Evolutionary conservation across 2,329 filamentous ascomycete genomes (phyloP), one percentile per base, ranked within the genome.

Genomic region (Lizonia empirigonia): DNA sequence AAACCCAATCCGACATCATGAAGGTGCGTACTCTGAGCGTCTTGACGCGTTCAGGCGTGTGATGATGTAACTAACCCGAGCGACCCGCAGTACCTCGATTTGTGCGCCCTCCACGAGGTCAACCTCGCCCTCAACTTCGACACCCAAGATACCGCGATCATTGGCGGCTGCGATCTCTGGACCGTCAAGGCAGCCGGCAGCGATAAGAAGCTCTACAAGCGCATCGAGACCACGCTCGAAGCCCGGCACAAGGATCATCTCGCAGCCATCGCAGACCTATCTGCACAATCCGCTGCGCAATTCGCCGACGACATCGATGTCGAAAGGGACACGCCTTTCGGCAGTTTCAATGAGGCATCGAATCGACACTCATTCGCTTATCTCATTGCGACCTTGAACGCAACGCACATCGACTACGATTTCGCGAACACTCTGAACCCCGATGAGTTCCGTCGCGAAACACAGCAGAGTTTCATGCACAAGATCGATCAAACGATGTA

Each of bases 141-240:
- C 67, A 97, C 93, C 1, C 85, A 89, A 42, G 93, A 97, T 72
- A 92, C 91, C 70, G 90, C 93, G 63, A 89, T 99, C 54, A 88
- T 91, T 22, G 94, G 94, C 64, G 90, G 90, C 59, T 97, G 93
- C 80, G 94, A 99, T 74, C 82, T 97, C 15, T 99, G 97, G 80
- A 97, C 93, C 8, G 97, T 92, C 20, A 99, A 99, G 76, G 92
- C 94, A 23, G 91, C 93, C 47, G 91, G 92, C 36, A 87, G 88
- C 58, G 94, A 99, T 73, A 97, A 97, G 83, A 97, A 97, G 72
- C 81, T 99, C 7, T 97, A 97, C 80, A 95, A 92, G 76, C 90
- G 88, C 70, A 97, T 99, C 69, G 92, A 97, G 71, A 86, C 89
- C 68, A 91, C 90, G 23, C 84, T 99, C 52, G 91, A 95, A 73